These are phyloP conservation scores for Calonectria hongkongensis DNA, from an alignment of 2,329 filamentous ascomycete genomes.

Conservation along the genomic window DNA sequence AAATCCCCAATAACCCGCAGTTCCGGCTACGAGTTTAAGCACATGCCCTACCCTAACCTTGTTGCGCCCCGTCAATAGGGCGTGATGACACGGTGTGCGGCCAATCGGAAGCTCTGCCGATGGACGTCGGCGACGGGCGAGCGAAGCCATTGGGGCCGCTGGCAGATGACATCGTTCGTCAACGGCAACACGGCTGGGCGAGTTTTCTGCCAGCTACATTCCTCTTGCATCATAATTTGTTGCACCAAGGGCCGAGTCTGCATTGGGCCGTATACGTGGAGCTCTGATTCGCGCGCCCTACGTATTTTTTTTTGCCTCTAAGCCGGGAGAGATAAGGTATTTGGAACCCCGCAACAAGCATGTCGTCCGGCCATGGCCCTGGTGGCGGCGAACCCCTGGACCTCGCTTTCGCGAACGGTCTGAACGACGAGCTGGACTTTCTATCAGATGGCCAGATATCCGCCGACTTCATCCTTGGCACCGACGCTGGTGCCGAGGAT, in stretches of 20 bases:
- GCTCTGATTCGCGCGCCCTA: background rate
- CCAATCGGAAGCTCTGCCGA: conserved; percentile 35
- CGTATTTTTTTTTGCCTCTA: background rate
- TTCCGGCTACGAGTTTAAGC: background rate
- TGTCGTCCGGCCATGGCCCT: conserved; percentile 1
- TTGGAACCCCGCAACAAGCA: background rate
- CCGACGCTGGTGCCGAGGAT: background rate
- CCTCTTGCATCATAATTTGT: conserved; percentile 8
- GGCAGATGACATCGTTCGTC: background rate
- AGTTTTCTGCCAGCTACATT: conserved; percentile 1
- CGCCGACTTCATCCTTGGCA: conserved; percentile 6
- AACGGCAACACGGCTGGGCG: background rate
- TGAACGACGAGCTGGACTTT: conserved; percentile 20
- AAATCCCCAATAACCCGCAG: background rate
- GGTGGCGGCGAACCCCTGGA: conserved; percentile 13
- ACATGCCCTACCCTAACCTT: conserved; percentile 5
- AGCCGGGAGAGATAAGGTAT: background rate
- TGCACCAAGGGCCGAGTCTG: background rate
- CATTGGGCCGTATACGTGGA: background rate
- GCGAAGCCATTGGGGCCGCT: background rate
- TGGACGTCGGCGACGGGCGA: background rate
- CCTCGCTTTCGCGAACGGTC: background rate
- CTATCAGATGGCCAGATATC: conserved; percentile 19
- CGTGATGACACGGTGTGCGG: conserved; percentile 34
- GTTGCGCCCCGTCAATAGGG: conserved; percentile 37